These are phyloP conservation scores for Fusarium albidum DNA, from an alignment of 2,329 filamentous ascomycete genomes.

Conservation along the genomic window DNA sequence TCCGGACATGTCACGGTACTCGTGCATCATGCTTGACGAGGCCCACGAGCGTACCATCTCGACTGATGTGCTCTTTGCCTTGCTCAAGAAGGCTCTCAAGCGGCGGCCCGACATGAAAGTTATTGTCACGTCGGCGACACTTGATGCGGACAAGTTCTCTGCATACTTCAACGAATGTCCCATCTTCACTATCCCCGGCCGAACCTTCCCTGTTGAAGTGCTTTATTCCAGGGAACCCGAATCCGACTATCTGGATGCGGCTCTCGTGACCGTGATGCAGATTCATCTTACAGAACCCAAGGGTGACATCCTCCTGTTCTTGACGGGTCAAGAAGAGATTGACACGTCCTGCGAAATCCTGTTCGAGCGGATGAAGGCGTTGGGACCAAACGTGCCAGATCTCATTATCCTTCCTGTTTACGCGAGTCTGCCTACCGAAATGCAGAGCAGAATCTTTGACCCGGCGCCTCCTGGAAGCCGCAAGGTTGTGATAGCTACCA, in stretches of 20 bases:
- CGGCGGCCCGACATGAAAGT: slow-evolving; percentile 87
- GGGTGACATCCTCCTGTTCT: slow-evolving; percentile 94
- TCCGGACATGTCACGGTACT: slow-evolving; percentile 87
- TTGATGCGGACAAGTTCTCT: slow-evolving; percentile 97
- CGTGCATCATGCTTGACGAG: slow-evolving; percentile 97
- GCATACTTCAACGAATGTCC: slow-evolving; percentile 95
- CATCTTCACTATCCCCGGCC: slow-evolving; percentile 94
- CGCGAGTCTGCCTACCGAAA: slow-evolving; percentile 89
- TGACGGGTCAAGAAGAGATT: slow-evolving; percentile 98
- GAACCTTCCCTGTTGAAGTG: slow-evolving; percentile 94
- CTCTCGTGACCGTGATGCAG: slow-evolving; percentile 97
- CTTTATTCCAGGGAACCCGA: slow-evolving; percentile 96
- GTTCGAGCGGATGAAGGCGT: slow-evolving; percentile 93
- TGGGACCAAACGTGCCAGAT: slow-evolving; percentile 90
- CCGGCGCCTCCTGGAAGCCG: slow-evolving; percentile 84
- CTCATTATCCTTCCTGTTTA: slow-evolving; percentile 96
- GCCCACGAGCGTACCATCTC: slow-evolving; percentile 97
- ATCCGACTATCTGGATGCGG: slow-evolving; percentile 92
- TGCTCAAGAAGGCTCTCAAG: slow-evolving; percentile 93
- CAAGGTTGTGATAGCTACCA: slow-evolving; percentile 97
- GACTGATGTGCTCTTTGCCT: slow-evolving; percentile 92
- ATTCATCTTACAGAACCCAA: slow-evolving; percentile 93
- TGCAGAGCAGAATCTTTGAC: slow-evolving; percentile 94
- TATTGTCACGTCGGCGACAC: slow-evolving; percentile 94
- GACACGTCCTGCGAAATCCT: slow-evolving; percentile 94